A percentile compares a stretch with the other conserved stretches of the same genome.
These are phyloP conservation scores for Hygrophorus pudorinus DNA, from an alignment of 768 basidiomycete genomes.

Conservation along the genomic window DNA sequence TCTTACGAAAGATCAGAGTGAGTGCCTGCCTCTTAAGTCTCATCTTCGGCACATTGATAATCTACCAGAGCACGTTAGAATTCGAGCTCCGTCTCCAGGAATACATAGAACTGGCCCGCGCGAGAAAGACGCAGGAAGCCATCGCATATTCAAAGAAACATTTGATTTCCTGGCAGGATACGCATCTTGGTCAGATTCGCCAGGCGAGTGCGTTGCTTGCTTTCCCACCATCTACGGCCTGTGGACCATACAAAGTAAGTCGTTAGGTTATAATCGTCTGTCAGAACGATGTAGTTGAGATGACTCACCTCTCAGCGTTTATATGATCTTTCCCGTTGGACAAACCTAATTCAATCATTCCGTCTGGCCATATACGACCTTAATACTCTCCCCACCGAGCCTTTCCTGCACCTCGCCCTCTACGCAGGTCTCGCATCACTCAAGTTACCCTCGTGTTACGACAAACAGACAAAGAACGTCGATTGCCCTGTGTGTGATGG, in stretches of 20 bases:
- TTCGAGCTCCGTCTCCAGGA: conserved; percentile 94
- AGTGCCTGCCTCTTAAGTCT: conserved; percentile 5
- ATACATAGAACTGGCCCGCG: conserved; percentile 84
- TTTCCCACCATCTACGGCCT: conserved; percentile 59
- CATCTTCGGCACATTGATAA: conserved; percentile 2
- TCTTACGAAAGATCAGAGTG: conserved; percentile 86
- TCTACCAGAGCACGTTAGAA: conserved; percentile 78
- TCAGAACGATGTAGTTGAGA: not conserved
- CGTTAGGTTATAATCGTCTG: conserved; percentile 1
- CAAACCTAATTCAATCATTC: conserved; percentile 63
- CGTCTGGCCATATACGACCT: conserved; percentile 79
- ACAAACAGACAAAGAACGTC: conserved; percentile 50
- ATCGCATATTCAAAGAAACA: conserved; percentile 80
- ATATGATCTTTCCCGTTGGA: conserved; percentile 79
- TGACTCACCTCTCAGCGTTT: conserved; percentile 44
- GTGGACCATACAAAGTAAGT: conserved; percentile 71
- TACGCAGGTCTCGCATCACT: conserved; percentile 89
- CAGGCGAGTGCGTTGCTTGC: conserved; percentile 72
- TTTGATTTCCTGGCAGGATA: conserved; percentile 72
- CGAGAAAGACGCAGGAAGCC: conserved; percentile 57
- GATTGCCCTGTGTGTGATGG: conserved; percentile 90
- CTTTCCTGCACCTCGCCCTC: conserved; percentile 77
- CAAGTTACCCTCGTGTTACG: conserved; percentile 80
- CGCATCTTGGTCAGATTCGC: conserved; percentile 68
- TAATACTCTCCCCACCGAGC: conserved; percentile 80